phyloP scores from a whole-genome alignment of 179 eudicot genomes.

The Silene coronaria region DNA sequence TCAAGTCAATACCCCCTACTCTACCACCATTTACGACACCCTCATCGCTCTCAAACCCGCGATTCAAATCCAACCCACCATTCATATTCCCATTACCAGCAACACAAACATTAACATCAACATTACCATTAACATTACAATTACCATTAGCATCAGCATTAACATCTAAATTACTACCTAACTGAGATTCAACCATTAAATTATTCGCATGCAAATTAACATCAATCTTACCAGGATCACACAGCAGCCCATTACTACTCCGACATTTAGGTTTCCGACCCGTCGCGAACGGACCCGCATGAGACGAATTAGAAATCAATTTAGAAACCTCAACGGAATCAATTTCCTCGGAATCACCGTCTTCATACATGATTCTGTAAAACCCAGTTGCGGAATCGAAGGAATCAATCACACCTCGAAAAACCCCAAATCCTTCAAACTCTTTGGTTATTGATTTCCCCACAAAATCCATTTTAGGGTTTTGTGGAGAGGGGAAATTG shows the following conservation, averaged over 20 bases:
- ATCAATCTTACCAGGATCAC: slow-evolving; percentile 38
- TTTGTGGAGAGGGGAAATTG: background rate
- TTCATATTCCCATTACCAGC: slow-evolving; percentile 21
- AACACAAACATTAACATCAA: slow-evolving; percentile 9
- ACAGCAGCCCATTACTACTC: background rate
- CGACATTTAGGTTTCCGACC: slow-evolving; percentile 45
- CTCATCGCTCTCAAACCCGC: slow-evolving; percentile 33
- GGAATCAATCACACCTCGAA: slow-evolving; percentile 44
- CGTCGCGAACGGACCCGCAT: slow-evolving; percentile 14
- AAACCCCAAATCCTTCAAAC: slow-evolving; percentile 47
- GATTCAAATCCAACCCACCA: slow-evolving; percentile 40
- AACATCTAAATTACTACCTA: slow-evolving; percentile 24
- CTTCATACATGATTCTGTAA: slow-evolving; percentile 46
- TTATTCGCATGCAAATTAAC: slow-evolving; percentile 16
- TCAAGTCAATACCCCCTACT: slow-evolving; percentile 51
- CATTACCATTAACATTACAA: slow-evolving; percentile 10
- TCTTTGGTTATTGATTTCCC: slow-evolving; percentile 59
- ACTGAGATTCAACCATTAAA: slow-evolving; percentile 12
- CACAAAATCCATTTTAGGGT: slow-evolving; percentile 49
- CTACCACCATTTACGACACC: slow-evolving; percentile 25
- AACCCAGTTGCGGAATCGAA: slow-evolving; percentile 52
- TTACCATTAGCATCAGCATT: slow-evolving; percentile 17
- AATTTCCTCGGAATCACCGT: slow-evolving; percentile 62
- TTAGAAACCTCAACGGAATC: slow-evolving; percentile 31
- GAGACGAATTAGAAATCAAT: slow-evolving; percentile 19